Percentiles rank a stretch among this genome's conserved stretches.
These are phyloP conservation scores for Aspergillus bridgeri DNA, from an alignment of 495 filamentous ascomycete species.

Conservation along the genomic window DNA sequence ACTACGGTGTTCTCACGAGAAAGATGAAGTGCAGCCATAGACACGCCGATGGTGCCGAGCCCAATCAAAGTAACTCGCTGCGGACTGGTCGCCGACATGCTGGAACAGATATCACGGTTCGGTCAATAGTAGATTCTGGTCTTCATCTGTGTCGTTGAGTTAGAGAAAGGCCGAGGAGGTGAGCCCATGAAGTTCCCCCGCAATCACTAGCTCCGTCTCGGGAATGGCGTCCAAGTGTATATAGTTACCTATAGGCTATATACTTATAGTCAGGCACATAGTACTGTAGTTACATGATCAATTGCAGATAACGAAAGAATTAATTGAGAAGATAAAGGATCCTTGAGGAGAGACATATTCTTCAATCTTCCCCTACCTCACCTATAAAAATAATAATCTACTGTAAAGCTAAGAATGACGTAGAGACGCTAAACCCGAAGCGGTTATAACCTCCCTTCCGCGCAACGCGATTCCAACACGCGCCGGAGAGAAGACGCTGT, in stretches of 20 bases:
- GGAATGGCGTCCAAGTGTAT: not conserved
- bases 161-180: not conserved
- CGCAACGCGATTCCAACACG: constrained; percentile 21
- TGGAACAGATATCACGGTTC: not conserved
- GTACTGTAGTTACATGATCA: too few species aligned
- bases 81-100: constrained; percentile 20
- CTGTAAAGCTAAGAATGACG: not conserved
- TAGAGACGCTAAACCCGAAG: constrained; percentile 16
- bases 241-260: not conserved
- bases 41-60: constrained; percentile 58
- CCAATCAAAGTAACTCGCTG: constrained; percentile 51
- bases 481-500: constrained; percentile 5
- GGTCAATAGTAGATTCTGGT: not conserved
- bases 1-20: constrained; percentile 36
- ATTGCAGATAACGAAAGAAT: too few species aligned
- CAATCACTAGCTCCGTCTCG: not conserved
- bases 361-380: too few species aligned
- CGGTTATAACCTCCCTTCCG: constrained; percentile 22
- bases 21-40: constrained; percentile 56
- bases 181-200: not conserved
- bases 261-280: too few species aligned
- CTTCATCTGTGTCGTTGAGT: not conserved
- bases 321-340: too few species aligned
- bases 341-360: too few species aligned
- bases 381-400: too few species aligned